Evolutionary conservation across 139 green algal genomes (phyloP).

Genomic region (Picochlorum sp.): DNA sequence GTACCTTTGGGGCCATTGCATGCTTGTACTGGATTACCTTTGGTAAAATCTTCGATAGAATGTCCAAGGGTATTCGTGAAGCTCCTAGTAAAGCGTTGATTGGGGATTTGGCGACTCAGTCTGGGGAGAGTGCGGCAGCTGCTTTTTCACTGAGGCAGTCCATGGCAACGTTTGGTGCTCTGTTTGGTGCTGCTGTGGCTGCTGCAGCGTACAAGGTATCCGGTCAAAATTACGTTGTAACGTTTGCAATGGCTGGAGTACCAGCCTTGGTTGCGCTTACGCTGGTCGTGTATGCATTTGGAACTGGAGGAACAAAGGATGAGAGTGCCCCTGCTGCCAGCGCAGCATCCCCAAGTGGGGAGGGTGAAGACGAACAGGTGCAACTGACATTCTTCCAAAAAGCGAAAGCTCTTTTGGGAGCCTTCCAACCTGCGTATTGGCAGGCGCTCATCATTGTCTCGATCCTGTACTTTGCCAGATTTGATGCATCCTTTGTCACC

Average conservation of each 20-base stretch:
- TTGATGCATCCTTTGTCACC: constrained; percentile 70
- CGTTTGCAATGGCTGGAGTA: constrained; percentile 55
- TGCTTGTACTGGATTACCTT: constrained; percentile 67
- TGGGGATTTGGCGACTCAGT: constrained; percentile 56
- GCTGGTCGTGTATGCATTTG: constrained; percentile 24
- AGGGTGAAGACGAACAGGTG: constrained; percentile 1
- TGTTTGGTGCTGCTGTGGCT: constrained; percentile 47
- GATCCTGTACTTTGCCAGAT: constrained; percentile 73
- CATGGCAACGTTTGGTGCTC: constrained; percentile 57
- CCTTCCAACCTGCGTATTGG: constrained; percentile 69
- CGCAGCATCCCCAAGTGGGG: not conserved
- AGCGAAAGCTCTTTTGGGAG: constrained; percentile 30
- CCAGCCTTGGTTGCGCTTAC: constrained; percentile 46
- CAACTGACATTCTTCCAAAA: constrained; percentile 18
- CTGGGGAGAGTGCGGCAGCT: constrained; percentile 56
- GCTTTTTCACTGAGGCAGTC: constrained; percentile 71
- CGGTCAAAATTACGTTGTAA: constrained; percentile 55
- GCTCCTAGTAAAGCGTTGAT: constrained; percentile 76
- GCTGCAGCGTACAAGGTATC: constrained; percentile 45
- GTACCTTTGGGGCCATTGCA: constrained; percentile 40
- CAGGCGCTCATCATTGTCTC: constrained; percentile 61
- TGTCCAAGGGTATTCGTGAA: constrained; percentile 73
- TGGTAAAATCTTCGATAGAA: constrained; percentile 56
- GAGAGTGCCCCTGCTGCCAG: not conserved
- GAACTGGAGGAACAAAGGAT: not conserved